phyloP scores from a whole-genome alignment of 441 rosid genomes.

The Gossypium schwendimanii region DNA sequence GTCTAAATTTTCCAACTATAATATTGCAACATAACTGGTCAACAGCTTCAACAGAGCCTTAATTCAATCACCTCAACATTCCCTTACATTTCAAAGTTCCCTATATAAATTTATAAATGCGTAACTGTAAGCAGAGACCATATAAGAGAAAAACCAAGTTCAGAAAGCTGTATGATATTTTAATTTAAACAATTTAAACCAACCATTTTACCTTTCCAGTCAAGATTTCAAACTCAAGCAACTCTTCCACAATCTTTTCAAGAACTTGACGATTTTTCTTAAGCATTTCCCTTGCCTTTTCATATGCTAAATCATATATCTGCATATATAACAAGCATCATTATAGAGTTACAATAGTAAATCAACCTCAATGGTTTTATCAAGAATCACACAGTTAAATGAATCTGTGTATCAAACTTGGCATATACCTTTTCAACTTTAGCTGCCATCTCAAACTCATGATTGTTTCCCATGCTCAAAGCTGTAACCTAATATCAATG shows the following conservation, averaged over 20 bases:
- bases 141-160: neutral
- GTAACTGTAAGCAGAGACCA: neutral
- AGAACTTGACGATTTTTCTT: conserved; percentile 63
- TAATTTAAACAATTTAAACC: conserved; percentile 6
- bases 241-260: conserved; percentile 83
- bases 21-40: neutral
- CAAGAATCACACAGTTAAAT: neutral
- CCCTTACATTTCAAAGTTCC: neutral
- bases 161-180: conserved; percentile 3
- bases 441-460: conserved; percentile 79
- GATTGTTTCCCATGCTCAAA: conserved; percentile 81
- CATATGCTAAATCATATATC: conserved; percentile 76
- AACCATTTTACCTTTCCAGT: conserved; percentile 62
- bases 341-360: neutral
- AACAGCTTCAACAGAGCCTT: neutral
- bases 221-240: conserved; percentile 83
- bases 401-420: neutral
- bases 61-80: neutral
- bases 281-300: conserved; percentile 78
- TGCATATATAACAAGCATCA: conserved; percentile 26
- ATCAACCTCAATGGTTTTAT: neutral
- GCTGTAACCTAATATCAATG: conserved; percentile 49
- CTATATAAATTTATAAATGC: neutral
- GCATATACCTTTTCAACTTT: conserved; percentile 76
- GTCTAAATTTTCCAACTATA: neutral